Evolutionary conservation across 805 yeast genomes (phyloP).

Genomic region (Ogataea henricii): DNA sequence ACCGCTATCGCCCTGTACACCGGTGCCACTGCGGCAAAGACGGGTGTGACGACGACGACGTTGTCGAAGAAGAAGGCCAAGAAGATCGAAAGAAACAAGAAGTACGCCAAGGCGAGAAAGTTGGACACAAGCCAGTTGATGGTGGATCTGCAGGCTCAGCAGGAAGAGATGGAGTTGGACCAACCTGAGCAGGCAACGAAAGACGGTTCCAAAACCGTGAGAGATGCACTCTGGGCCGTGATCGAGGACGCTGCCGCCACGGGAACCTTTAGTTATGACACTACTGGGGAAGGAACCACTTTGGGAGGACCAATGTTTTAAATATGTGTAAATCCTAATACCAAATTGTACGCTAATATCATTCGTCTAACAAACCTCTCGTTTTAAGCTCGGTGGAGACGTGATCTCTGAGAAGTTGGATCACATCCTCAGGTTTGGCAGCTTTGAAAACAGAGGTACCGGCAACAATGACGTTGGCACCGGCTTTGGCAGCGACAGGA

Average conservation of each 20-base stretch:
- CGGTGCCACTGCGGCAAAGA: slow-evolving; percentile 32
- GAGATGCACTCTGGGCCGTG: slow-evolving; percentile 72
- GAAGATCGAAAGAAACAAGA: slow-evolving; percentile 78
- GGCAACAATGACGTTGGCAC: slow-evolving; percentile 97
- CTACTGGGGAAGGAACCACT: slow-evolving; percentile 76
- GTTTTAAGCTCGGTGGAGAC: slow-evolving; percentile 53
- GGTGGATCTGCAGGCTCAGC: slow-evolving; percentile 50
- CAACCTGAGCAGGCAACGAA: slow-evolving; percentile 20
- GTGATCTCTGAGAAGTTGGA: slow-evolving; percentile 61
- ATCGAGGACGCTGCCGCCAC: slow-evolving; percentile 57
- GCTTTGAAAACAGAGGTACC: slow-evolving; percentile 95
- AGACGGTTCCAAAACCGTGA: slow-evolving; percentile 46
- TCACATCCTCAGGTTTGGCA: slow-evolving; percentile 73
- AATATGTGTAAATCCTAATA: slow-evolving; percentile 2
- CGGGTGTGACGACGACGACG: slow-evolving; percentile 52
- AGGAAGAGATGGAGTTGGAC: slow-evolving; percentile 57
- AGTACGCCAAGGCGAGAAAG: slow-evolving; percentile 63
- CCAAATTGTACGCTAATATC: background rate
- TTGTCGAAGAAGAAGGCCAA: slow-evolving; percentile 76
- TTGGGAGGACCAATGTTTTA: slow-evolving; percentile 69
- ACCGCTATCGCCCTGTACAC: slow-evolving; percentile 46
- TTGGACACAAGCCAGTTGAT: slow-evolving; percentile 40
- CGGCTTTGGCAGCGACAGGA: slow-evolving; percentile 88
- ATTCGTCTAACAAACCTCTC: slow-evolving; percentile 43
- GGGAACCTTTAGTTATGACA: slow-evolving; percentile 39